These are phyloP conservation scores for Blastobotrys mokoenaii DNA, from an alignment of 805 yeast genomes.

Conservation along the genomic window DNA sequence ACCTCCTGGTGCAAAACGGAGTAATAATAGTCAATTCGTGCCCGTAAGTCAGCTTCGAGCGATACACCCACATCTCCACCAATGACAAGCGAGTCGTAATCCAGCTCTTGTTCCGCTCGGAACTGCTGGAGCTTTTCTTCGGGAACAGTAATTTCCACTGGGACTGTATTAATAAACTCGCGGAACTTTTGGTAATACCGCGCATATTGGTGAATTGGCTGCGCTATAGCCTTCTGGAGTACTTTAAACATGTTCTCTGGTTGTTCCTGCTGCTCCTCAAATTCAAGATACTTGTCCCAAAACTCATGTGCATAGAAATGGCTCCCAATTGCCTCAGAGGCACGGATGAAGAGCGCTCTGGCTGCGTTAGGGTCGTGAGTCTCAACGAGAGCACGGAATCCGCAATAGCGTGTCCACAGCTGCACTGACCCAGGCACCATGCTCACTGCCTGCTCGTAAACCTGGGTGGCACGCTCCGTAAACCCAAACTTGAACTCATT, in stretches of 20 bases:
- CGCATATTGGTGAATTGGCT: constrained; percentile 84
- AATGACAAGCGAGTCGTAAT: background rate
- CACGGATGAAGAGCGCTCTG: constrained; percentile 36
- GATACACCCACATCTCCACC: constrained; percentile 1
- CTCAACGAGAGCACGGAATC: constrained; percentile 26
- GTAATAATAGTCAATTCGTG: constrained; percentile 38
- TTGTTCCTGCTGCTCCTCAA: constrained; percentile 39
- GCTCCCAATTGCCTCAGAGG: constrained; percentile 45
- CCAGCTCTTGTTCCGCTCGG: constrained; percentile 17
- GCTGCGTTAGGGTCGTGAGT: constrained; percentile 15
- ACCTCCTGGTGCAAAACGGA: constrained; percentile 37
- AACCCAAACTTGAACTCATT: constrained; percentile 27
- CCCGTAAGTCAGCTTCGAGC: constrained; percentile 31
- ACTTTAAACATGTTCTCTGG: constrained; percentile 35
- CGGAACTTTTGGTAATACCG: constrained; percentile 48
- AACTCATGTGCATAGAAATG: constrained; percentile 71
- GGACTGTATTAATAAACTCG: constrained; percentile 27
- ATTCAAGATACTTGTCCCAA: constrained; percentile 74
- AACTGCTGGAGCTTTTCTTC: constrained; percentile 22
- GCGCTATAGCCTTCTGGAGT: constrained; percentile 28
- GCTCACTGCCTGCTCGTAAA: constrained; percentile 29
- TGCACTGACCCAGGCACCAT: constrained; percentile 23
- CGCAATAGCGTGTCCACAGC: constrained; percentile 32
- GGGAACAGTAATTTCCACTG: constrained; percentile 27
- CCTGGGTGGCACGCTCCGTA: constrained; percentile 24